phyloP scores from a whole-genome alignment of 2,329 filamentous ascomycete species.

The Neofusicoccum laricinum region DNA sequence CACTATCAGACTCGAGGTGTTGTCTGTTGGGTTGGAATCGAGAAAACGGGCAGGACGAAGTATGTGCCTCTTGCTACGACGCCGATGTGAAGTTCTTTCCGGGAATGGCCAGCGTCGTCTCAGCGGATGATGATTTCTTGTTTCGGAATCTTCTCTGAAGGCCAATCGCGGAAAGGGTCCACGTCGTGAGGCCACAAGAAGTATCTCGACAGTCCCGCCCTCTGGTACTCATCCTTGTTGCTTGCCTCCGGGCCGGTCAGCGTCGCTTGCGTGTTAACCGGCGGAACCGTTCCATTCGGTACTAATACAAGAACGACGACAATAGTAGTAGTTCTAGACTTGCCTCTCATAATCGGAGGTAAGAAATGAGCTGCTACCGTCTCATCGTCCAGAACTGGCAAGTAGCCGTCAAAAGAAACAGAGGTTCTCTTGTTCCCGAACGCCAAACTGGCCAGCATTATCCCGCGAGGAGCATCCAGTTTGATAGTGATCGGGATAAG shows the following conservation, averaged over 20 bases:
- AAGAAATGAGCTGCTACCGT: not conserved
- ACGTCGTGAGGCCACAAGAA: too few species aligned
- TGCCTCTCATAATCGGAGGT: not conserved
- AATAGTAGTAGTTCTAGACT: too few species aligned
- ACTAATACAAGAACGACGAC: not conserved
- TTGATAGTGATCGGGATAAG: not conserved
- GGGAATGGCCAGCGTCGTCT: not conserved
- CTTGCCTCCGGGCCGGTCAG: not conserved
- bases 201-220: not conserved
- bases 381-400: not conserved
- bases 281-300: not conserved
- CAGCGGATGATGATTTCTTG: not conserved
- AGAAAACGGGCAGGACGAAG: too few species aligned
- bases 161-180: not conserved
- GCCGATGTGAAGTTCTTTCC: too few species aligned
- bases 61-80: too few species aligned
- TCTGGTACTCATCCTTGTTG: not conserved
- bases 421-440: not conserved
- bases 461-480: not conserved
- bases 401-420: not conserved
- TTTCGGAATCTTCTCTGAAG: not conserved
- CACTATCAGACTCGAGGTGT: too few species aligned
- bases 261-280: not conserved
- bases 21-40: too few species aligned
- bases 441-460: accelerated